Percentiles rank a stretch among this genome's conserved stretches.
phyloP scores from a whole-genome alignment of 2,329 filamentous ascomycete species.

The Chrysosporium queenslandicum region DNA sequence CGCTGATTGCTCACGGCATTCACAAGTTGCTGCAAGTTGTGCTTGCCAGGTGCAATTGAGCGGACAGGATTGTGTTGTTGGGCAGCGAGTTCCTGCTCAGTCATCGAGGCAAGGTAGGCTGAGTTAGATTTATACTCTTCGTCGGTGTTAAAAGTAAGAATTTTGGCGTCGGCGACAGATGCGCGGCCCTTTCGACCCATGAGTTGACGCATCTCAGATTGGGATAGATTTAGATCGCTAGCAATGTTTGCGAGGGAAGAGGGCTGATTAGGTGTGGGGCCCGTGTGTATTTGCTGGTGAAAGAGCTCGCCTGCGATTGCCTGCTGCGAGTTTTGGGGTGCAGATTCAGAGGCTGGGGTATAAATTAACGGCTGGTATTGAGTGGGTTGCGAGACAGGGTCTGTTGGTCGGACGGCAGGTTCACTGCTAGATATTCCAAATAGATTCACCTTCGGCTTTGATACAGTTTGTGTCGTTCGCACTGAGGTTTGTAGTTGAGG shows the following conservation, averaged over 20 bases:
- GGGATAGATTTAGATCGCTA: slow-evolving; percentile 66
- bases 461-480: slow-evolving; percentile 16
- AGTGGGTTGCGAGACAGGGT: slow-evolving; percentile 12
- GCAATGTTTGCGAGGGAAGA: slow-evolving; percentile 59
- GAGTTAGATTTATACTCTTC: slow-evolving; percentile 80
- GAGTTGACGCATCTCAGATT: slow-evolving; percentile 66
- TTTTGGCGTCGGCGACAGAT: slow-evolving; percentile 45
- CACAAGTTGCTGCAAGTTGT: slow-evolving; percentile 78
- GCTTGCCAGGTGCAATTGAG: slow-evolving; percentile 74
- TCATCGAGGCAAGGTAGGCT: slow-evolving; percentile 59
- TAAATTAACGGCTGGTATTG: slow-evolving; percentile 36
- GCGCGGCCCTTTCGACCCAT: slow-evolving; percentile 55
- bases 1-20: slow-evolving; percentile 71
- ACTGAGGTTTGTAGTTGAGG: slow-evolving; percentile 12
- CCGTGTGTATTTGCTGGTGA: slow-evolving; percentile 10
- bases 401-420: slow-evolving; percentile 6
- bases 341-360: slow-evolving; percentile 19
- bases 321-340: slow-evolving; percentile 15
- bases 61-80: slow-evolving; percentile 71
- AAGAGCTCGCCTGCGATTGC: background rate
- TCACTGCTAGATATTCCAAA: slow-evolving; percentile 33
- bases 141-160: slow-evolving; percentile 84
- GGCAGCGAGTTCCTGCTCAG: slow-evolving; percentile 37
- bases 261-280: slow-evolving; percentile 27
- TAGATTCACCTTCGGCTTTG: slow-evolving; percentile 38